These are phyloP conservation scores for Aspergillus oerlinghausenensis DNA, from an alignment of 2,329 filamentous ascomycete genomes.

Conservation along the genomic window DNA sequence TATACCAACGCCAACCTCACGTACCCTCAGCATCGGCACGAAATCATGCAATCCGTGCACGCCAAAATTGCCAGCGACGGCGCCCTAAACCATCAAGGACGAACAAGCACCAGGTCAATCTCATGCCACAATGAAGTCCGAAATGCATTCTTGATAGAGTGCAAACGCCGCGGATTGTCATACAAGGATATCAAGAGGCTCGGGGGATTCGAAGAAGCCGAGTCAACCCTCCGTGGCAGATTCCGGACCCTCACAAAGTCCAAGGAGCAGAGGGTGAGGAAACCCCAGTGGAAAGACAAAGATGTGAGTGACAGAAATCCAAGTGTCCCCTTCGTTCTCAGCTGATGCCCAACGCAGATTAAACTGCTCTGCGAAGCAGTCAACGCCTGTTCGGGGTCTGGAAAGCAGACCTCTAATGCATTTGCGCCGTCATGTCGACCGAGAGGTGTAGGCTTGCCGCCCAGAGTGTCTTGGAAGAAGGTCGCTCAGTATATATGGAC, in stretches of 20 bases:
- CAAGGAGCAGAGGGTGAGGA: conserved; percentile 43
- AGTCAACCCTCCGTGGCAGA: conserved; percentile 45
- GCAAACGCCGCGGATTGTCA: conserved; percentile 39
- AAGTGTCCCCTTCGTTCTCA: not conserved
- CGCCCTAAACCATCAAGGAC: not conserved
- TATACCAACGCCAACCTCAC: not conserved
- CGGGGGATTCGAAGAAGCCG: conserved; percentile 42
- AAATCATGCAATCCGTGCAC: not conserved
- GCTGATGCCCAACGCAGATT: conserved; percentile 25
- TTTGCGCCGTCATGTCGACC: conserved; percentile 4
- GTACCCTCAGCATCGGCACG: not conserved
- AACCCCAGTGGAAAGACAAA: conserved; percentile 39
- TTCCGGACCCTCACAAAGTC: conserved; percentile 44
- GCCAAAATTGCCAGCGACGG: not conserved
- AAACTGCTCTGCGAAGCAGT: conserved; percentile 40
- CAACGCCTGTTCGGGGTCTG: conserved; percentile 16
- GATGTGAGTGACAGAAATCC: conserved; percentile 36
- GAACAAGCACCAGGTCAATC: conserved; percentile 2
- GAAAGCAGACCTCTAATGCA: not conserved
- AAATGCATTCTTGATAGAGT: conserved; percentile 39
- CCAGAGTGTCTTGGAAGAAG: conserved; percentile 56
- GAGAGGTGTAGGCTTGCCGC: conserved; percentile 14
- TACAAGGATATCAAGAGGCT: conserved; percentile 46
- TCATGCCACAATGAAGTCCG: conserved; percentile 20
- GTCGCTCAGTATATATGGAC: conserved; percentile 51